Evolutionary conservation across 176 grass and related monocot species (phyloP).

Genomic region (Ensete ventricosum): DNA sequence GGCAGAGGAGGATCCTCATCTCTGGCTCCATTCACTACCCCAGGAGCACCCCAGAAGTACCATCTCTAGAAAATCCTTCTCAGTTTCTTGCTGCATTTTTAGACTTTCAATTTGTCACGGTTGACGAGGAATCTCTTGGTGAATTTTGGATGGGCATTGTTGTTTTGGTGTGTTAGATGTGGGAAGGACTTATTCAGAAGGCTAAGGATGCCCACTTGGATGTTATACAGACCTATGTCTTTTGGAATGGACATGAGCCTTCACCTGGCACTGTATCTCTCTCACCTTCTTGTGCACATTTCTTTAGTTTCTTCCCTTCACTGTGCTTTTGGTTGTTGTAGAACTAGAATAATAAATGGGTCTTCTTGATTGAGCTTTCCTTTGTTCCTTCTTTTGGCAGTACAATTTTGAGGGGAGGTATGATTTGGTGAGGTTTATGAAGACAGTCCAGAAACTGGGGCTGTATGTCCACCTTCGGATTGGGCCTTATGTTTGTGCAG

Average conservation of each 20-base stretch:
- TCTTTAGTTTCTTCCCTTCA: slow-evolving; percentile 8
- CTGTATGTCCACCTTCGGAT: slow-evolving; percentile 93
- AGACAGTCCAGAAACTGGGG: slow-evolving; percentile 74
- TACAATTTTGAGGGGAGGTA: slow-evolving; percentile 96
- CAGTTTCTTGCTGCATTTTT: not conserved
- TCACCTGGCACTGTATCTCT: slow-evolving; percentile 65
- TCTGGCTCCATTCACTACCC: slow-evolving; percentile 99
- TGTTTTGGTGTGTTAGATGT: slow-evolving; percentile 49
- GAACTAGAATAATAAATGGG: slow-evolving; percentile 1
- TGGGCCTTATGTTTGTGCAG: slow-evolving; percentile 93
- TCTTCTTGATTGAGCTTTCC: slow-evolving; percentile 17
- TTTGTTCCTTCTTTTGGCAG: slow-evolving; percentile 37
- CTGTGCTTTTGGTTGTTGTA: not conserved
- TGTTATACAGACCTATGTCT: slow-evolving; percentile 96
- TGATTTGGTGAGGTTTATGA: slow-evolving; percentile 95
- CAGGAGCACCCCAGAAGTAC: slow-evolving; percentile 85
- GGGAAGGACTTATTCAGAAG: slow-evolving; percentile 90
- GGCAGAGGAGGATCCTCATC: slow-evolving; percentile 83
- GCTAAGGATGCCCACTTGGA: slow-evolving; percentile 96
- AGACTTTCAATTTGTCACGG: not conserved
- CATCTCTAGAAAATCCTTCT: slow-evolving; percentile 16
- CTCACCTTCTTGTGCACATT: slow-evolving; percentile 9
- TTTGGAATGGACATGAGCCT: slow-evolving; percentile 97
- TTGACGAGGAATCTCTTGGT: not conserved
- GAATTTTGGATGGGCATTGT: not conserved